A percentile compares a stretch with the other conserved stretches of the same genome.
These are phyloP conservation scores for Warburgia ugandensis DNA, from an alignment of 164 flowering plant species.

Conservation along the genomic window DNA sequence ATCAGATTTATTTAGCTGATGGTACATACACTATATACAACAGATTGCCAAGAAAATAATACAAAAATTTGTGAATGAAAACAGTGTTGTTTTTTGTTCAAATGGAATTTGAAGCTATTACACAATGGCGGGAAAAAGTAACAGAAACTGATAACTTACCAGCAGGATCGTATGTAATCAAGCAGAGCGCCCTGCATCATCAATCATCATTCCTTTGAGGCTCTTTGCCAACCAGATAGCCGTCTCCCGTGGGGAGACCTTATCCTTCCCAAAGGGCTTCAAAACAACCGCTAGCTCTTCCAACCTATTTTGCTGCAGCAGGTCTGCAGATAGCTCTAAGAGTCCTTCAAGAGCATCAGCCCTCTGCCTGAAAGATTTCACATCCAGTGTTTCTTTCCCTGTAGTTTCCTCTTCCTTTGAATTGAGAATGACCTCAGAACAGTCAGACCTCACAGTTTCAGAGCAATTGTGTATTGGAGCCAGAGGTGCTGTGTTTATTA, in stretches of 20 bases:
- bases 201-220: slow-evolving; percentile 94
- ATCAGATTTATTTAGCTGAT: too few species aligned
- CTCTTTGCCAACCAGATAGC: slow-evolving; percentile 98
- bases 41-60: too few species aligned
- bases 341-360: slow-evolving; percentile 97
- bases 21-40: too few species aligned
- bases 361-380: slow-evolving; percentile 87
- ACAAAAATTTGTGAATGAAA: too few species aligned
- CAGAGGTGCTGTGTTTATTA: slow-evolving; percentile 7
- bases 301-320: slow-evolving; percentile 71
- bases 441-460: slow-evolving; percentile 26
- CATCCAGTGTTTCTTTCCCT: slow-evolving; percentile 70
- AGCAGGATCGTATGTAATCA: too few species aligned
- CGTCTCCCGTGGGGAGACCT: slow-evolving; percentile 95
- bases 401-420: slow-evolving; percentile 35
- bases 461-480: slow-evolving; percentile 23
- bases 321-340: slow-evolving; percentile 86
- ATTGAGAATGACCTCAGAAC: slow-evolving; percentile 14
- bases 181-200: slow-evolving; percentile 48
- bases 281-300: slow-evolving; percentile 85
- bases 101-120: too few species aligned
- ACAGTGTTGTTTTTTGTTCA: too few species aligned
- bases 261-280: slow-evolving; percentile 92
- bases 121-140: too few species aligned
- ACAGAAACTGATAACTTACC: too few species aligned